Evolutionary conservation across 2,329 filamentous ascomycete species (phyloP).

Genomic region (Teratosphaeria zuluensis): DNA sequence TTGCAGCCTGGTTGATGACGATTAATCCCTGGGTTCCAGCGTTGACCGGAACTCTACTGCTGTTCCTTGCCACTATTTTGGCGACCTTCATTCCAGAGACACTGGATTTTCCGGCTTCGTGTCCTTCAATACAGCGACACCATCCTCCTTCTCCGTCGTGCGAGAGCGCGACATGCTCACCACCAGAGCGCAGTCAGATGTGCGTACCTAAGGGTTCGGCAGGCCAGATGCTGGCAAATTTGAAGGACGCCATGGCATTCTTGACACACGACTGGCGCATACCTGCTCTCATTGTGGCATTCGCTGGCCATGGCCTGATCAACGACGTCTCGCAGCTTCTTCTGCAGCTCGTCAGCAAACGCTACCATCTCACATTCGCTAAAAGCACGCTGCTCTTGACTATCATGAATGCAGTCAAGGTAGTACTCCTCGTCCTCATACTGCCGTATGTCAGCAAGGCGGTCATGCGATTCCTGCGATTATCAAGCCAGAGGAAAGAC

Average conservation of each 20-base stretch:
- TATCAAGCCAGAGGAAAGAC: conserved; percentile 20
- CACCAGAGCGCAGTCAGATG: background rate
- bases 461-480: conserved; percentile 10
- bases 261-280: conserved; percentile 23
- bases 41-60: conserved; percentile 15
- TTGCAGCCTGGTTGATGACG: conserved; percentile 26
- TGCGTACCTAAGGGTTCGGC: background rate
- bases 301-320: conserved; percentile 21
- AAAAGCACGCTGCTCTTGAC: conserved; percentile 25
- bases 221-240: background rate
- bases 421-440: conserved; percentile 23
- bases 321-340: conserved; percentile 25
- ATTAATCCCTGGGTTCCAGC: conserved; percentile 25
- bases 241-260: conserved; percentile 18
- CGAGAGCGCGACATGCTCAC: background rate
- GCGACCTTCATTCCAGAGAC: conserved; percentile 25
- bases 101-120: conserved; percentile 12
- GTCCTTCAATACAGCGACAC: background rate
- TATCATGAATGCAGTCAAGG: conserved; percentile 19
- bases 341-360: conserved; percentile 45
- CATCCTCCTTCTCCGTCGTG: background rate
- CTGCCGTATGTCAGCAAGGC: conserved; percentile 20
- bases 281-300: conserved; percentile 21
- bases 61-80: conserved; percentile 8
- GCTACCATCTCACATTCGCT: conserved; percentile 40